A percentile compares a stretch with the other conserved stretches of the same genome.
phyloP scores from a whole-genome alignment of 768 basidiomycete species.

The Kwoniella europaea region DNA sequence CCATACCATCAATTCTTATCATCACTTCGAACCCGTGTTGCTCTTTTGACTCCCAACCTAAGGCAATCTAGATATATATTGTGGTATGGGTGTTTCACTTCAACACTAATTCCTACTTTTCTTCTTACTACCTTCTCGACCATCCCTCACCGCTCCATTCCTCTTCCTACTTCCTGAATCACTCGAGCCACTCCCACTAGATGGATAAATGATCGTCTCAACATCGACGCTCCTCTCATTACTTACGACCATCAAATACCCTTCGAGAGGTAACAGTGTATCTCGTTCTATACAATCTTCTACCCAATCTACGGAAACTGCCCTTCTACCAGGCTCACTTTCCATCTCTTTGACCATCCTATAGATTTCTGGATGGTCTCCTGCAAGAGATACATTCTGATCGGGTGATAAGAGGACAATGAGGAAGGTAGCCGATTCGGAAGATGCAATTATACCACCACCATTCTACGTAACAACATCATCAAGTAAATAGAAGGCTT shows the following conservation, averaged over 20 bases:
- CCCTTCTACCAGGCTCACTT: background rate
- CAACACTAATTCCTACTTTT: background rate
- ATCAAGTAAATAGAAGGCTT: too few species aligned
- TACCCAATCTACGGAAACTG: slow-evolving; percentile 1
- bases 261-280: background rate
- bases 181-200: background rate
- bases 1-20: too few species aligned
- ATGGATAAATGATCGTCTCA: background rate
- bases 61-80: too few species aligned
- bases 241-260: background rate
- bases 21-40: too few species aligned
- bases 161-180: background rate
- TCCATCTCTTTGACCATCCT: background rate
- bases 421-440: background rate
- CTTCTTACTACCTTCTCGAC: background rate
- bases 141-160: background rate
- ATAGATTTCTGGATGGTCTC: background rate
- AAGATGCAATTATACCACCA: background rate
- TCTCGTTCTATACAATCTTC: background rate
- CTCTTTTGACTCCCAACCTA: too few species aligned
- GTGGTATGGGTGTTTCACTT: background rate
- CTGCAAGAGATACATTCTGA: background rate
- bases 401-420: background rate
- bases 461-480: background rate
- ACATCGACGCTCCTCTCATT: background rate